Evolutionary conservation across 805 yeast species (phyloP), one percentile per base, ranked within the genome.

Genomic region (Zygoascus bituminiphila): DNA sequence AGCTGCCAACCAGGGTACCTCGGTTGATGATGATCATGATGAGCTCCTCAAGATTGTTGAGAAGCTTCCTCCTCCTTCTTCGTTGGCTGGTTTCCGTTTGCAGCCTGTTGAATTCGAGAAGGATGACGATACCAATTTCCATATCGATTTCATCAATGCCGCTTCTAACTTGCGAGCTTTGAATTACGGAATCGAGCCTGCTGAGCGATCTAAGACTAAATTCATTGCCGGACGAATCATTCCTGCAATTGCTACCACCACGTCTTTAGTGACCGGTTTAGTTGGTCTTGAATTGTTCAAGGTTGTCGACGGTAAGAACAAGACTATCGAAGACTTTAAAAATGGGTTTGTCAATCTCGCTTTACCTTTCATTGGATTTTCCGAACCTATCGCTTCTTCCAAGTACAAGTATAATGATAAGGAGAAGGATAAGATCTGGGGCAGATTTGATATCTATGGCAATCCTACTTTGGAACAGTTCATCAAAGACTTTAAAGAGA

Each of bases 201-300:
- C 91, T 33, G 97, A 91, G 62, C 79, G 81, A 54, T 81, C 82
- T 45, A 87, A 84, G 71, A 93, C 98, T 35, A 93, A 93, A 71
- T 88, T 91, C 61, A 91, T 93, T 65, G 99, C 99, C 5, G 99
- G 99, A 43, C 82, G 94, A 68, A 93, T 93, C 57, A 93, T 93
- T 57, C 99, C 99, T 14, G 98, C 98, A 19, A 93, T 93, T 72
- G 98, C 98, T 33, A 93, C 99, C 2, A 93, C 99, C 1, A 93
- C 99, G n/a, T 95, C 97, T 8, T 72, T 89, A 57, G 98, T 93
- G 20, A 87, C 98, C 5, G 99, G 99, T 43, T 74, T 93, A 60
- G 94, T 88, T 21, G 86, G 94, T 60, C 71, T 93, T 56, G 99
- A 93, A 69, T 73, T 91, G 50, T 85, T 86, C 73, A 93, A 93